Evolutionary conservation across 2,329 filamentous ascomycete species (phyloP).

Genomic region (Colletotrichum australisinense): DNA sequence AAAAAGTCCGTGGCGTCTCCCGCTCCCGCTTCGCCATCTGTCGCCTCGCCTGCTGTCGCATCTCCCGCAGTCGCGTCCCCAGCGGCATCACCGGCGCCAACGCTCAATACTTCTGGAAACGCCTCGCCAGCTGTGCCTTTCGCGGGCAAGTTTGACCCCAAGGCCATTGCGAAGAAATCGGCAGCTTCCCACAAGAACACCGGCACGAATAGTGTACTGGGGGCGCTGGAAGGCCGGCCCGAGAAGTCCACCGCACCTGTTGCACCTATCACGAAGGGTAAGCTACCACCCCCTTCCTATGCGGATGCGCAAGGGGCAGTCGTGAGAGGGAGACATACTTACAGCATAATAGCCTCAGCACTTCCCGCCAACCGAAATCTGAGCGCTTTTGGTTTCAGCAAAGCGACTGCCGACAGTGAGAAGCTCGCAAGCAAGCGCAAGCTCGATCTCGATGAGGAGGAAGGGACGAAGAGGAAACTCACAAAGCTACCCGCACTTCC

Average conservation of each 20-base stretch:
- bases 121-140: conserved; percentile 69
- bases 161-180: conserved; percentile 85
- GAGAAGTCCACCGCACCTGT: conserved; percentile 46
- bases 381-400: conserved; percentile 85
- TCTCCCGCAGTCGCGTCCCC: conserved; percentile 52
- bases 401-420: conserved; percentile 72
- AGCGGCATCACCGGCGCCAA: conserved; percentile 39
- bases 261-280: conserved; percentile 51
- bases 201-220: conserved; percentile 61
- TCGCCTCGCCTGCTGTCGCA: conserved; percentile 58
- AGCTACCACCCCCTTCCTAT: conserved; percentile 33
- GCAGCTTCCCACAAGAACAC: conserved; percentile 68
- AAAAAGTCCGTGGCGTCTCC: conserved; percentile 67
- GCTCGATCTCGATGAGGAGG: conserved; percentile 88
- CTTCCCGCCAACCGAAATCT: conserved; percentile 80
- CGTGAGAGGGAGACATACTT: conserved; percentile 34
- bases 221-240: conserved; percentile 55
- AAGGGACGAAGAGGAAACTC: conserved; percentile 86
- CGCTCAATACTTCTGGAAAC: conserved; percentile 53
- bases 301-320: background rate
- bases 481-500: conserved; percentile 87
- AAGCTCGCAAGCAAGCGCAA: conserved; percentile 78
- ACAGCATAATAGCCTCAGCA: conserved; percentile 56
- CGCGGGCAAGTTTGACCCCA: conserved; percentile 86
- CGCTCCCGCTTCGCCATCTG: conserved; percentile 61